phyloP scores from a whole-genome alignment of 1,139 yeast species.

The Suhomyces ambrosiae region DNA sequence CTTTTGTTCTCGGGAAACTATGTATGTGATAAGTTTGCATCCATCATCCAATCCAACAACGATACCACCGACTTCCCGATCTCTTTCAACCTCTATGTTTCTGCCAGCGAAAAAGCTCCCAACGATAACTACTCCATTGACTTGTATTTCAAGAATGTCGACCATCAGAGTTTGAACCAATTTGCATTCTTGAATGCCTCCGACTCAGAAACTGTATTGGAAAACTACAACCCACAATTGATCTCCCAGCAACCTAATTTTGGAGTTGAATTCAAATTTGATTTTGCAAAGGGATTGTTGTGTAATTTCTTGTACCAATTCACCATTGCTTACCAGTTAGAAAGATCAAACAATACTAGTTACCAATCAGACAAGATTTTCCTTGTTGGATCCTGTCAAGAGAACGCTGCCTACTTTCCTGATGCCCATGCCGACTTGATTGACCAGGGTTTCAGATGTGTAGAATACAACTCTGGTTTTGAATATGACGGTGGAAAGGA shows the following conservation, averaged over 20 bases:
- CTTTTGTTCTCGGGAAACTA: conserved; percentile 19
- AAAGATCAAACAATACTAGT: conserved; percentile 14
- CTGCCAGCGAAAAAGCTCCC: conserved; percentile 15
- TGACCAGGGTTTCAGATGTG: conserved; percentile 23
- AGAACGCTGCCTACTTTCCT: conserved; percentile 19
- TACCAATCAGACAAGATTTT: conserved; percentile 23
- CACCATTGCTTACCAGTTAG: conserved; percentile 22
- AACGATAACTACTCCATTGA: conserved; percentile 22
- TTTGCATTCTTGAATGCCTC: conserved; percentile 21
- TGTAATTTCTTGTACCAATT: conserved; percentile 26
- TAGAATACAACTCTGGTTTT: conserved; percentile 25
- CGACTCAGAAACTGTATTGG: conserved; percentile 17
- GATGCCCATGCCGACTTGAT: conserved; percentile 17
- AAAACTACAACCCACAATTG: conserved; percentile 20
- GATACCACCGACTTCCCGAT: conserved; percentile 21
- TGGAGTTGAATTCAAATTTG: conserved; percentile 24
- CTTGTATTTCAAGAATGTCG: conserved; percentile 22
- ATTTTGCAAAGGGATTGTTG: conserved; percentile 21
- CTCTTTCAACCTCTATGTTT: conserved; percentile 22
- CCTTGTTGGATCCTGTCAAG: conserved; percentile 24
- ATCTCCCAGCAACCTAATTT: conserved; percentile 21
- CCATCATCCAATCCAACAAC: conserved; percentile 19
- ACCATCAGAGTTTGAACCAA: conserved; percentile 15
- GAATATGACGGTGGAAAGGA: conserved; percentile 24
- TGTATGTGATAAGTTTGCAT: conserved; percentile 25